phyloP scores from a whole-genome alignment of 139 green algal species.

The Chlorella sp. region DNA sequence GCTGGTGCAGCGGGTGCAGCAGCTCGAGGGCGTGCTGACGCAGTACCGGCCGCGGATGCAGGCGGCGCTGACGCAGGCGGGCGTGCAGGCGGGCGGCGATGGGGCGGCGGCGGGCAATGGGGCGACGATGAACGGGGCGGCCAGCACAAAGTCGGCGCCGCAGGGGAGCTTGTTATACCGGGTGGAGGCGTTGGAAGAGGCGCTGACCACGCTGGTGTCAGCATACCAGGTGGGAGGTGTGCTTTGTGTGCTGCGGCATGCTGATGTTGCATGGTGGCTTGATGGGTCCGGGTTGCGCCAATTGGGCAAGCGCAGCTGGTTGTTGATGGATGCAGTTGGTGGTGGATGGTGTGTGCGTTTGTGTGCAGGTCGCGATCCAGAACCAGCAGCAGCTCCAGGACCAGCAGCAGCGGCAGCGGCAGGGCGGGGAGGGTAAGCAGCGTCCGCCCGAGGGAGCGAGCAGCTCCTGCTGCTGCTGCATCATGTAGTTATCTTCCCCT shows the following conservation, averaged over 20 bases:
- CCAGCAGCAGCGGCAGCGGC: background rate
- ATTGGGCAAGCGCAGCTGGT: too few species aligned
- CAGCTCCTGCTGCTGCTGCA: background rate
- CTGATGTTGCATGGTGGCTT: too few species aligned
- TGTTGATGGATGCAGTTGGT: too few species aligned
- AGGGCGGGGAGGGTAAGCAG: background rate
- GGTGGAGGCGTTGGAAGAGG: slow-evolving; percentile 61
- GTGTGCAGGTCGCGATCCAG: background rate
- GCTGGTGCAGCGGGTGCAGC: slow-evolving; percentile 42
- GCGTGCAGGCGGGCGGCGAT: background rate
- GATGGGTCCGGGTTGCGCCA: too few species aligned
- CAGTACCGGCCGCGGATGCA: slow-evolving; percentile 1
- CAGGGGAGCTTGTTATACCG: slow-evolving; percentile 57
- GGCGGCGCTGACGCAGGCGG: slow-evolving; percentile 10
- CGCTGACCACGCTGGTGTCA: slow-evolving; percentile 44
- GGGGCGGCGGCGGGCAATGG: background rate
- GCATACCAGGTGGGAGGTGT: slow-evolving; percentile 38
- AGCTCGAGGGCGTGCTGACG: slow-evolving; percentile 49
- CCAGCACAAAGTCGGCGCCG: slow-evolving; percentile 27
- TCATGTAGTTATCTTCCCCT: too few species aligned
- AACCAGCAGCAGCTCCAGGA: background rate
- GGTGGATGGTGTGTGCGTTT: too few species aligned
- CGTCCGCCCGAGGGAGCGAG: too few species aligned
- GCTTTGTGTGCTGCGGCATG: background rate
- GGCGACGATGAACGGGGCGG: background rate